These are phyloP conservation scores for Pluteus cervinus DNA, from an alignment of 768 basidiomycete genomes.

Conservation along the genomic window DNA sequence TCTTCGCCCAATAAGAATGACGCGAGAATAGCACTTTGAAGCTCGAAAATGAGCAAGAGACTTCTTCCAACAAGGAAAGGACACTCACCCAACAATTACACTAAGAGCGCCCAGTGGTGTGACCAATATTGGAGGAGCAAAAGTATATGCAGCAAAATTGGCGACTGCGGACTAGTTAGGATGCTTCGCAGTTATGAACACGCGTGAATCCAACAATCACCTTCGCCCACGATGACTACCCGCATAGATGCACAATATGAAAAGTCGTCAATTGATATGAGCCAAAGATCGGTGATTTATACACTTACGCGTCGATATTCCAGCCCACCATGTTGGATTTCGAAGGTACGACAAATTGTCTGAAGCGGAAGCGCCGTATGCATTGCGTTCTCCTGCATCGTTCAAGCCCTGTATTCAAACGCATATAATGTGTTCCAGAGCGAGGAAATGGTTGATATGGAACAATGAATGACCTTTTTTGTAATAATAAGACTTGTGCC, in stretches of 20 bases:
- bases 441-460: slow-evolving; percentile 5
- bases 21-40: slow-evolving; percentile 80
- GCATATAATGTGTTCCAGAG: slow-evolving; percentile 1
- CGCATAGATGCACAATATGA: slow-evolving; percentile 5
- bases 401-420: slow-evolving; percentile 70
- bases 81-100: slow-evolving; percentile 82
- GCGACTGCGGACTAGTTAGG: slow-evolving; percentile 41
- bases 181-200: slow-evolving; percentile 2
- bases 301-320: slow-evolving; percentile 82
- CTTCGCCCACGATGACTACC: slow-evolving; percentile 88
- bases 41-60: background rate
- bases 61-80: background rate
- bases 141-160: slow-evolving; percentile 95
- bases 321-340: slow-evolving; percentile 97
- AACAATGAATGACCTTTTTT: slow-evolving; percentile 69
- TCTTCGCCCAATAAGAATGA: slow-evolving; percentile 91
- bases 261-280: background rate
- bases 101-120: slow-evolving; percentile 96
- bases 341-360: slow-evolving; percentile 82
- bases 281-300: background rate
- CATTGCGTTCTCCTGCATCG: slow-evolving; percentile 59
- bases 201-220: slow-evolving; percentile 31
- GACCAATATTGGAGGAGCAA: slow-evolving; percentile 97
- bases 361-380: slow-evolving; percentile 54
- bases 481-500: slow-evolving; percentile 98